These are phyloP conservation scores for Populus tremula DNA, from an alignment of 345 rosid genomes.

Conservation along the genomic window DNA sequence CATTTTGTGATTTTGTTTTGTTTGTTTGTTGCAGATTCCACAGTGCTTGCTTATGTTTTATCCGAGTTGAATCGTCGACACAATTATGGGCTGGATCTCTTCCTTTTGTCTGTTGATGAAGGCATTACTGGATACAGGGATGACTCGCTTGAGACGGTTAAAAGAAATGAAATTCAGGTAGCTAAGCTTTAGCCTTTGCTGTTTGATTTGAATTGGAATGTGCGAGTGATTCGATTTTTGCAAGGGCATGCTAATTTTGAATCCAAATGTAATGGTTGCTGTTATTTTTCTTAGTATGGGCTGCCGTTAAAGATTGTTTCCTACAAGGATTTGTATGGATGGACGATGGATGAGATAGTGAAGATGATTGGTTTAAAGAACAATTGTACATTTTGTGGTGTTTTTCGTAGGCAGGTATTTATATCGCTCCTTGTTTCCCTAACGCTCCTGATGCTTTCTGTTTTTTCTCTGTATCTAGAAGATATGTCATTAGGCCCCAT, in stretches of 20 bases:
- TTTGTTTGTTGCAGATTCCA: conserved; percentile 61
- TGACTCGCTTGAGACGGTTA: conserved; percentile 91
- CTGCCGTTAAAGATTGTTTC: conserved; percentile 84
- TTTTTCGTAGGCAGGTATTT: conserved; percentile 82
- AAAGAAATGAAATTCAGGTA: conserved; percentile 86
- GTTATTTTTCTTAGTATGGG: conserved; percentile 53
- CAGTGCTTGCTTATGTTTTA: conserved; percentile 77
- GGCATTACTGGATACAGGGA: conserved; percentile 92
- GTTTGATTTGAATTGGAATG: not conserved
- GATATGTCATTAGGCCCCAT: not conserved
- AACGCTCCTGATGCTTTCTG: not conserved
- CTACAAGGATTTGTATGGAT: conserved; percentile 94
- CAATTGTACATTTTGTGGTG: conserved; percentile 95
- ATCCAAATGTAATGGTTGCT: not conserved
- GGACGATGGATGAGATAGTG: conserved; percentile 99
- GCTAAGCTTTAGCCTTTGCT: not conserved
- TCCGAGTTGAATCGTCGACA: conserved; percentile 75
- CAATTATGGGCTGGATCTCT: conserved; percentile 68
- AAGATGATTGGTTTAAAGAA: conserved; percentile 92
- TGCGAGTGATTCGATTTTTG: not conserved
- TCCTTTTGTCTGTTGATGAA: conserved; percentile 87
- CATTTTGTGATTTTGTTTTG: not conserved
- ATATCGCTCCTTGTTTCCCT: not conserved
- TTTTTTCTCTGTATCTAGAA: not conserved
- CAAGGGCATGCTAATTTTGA: not conserved